A percentile compares a stretch with the other conserved stretches of the same genome.
These are phyloP conservation scores for Tolypocladium amazonense DNA, from an alignment of 2,329 filamentous ascomycete genomes.

Conservation along the genomic window DNA sequence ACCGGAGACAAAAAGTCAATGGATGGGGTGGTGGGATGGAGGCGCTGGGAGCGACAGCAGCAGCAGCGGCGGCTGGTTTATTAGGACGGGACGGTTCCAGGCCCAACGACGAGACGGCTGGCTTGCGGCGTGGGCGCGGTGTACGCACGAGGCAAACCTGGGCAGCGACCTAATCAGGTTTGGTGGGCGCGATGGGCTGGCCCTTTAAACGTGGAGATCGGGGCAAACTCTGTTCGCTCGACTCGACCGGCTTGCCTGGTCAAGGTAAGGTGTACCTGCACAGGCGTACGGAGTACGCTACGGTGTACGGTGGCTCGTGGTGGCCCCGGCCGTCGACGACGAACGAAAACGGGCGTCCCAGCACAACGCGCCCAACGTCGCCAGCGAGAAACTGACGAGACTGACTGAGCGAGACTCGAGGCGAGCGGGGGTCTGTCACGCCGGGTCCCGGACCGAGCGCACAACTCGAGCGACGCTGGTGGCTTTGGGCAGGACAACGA, in stretches of 20 bases:
- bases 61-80: background rate
- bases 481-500: background rate
- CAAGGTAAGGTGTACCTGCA: background rate
- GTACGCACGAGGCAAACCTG: background rate
- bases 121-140: background rate
- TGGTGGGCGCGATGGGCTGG: conserved; percentile 2
- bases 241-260: background rate
- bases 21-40: background rate
- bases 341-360: background rate
- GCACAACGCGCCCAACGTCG: background rate
- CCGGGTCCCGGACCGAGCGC: background rate
- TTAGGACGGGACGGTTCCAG: background rate
- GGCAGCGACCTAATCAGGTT: background rate
- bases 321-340: background rate
- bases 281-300: background rate
- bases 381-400: background rate
- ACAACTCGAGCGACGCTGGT: background rate
- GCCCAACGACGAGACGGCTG: background rate
- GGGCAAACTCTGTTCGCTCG: conserved; percentile 7
- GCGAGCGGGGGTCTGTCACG: background rate
- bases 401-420: background rate
- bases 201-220: conserved; percentile 6
- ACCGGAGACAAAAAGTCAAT: conserved; percentile 4
- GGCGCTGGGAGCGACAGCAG: background rate
- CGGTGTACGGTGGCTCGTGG: background rate